Base-by-base conservation (phyloP, 148 eudicot genomes). In the Rhododendron henanense region DNA sequence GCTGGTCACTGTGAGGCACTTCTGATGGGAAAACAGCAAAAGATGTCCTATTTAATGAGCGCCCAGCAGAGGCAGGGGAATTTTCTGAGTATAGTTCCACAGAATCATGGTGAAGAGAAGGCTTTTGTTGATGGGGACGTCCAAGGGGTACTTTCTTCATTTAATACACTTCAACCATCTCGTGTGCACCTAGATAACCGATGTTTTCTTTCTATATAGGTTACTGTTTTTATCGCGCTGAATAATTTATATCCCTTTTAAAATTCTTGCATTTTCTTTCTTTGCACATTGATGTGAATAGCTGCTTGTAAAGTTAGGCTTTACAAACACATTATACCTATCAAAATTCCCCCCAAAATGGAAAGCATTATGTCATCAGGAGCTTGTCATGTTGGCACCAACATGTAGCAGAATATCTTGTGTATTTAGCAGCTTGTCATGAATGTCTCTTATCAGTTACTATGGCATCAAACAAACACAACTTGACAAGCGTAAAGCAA, bases 1-100 rank as follows among this genome's bases (percentile, higher is more conserved):
- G 93, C 99, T 37, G 87, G 87, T 84, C 95, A 94, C 81, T 97
- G 99, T 89, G 99, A 97, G 90, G 91, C 95, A 81, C 94, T 97
- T 88, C 73, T 91, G 86, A 90, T 88, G 87, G 98, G 98, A 79
- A 97, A 97, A 89, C 95, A 95, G 88, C 92, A 94, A 90, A 95
- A 92, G 89, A 94, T 97, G 98, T 93, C 93, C 45, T 81, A 90
- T 90, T 89, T 97, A 92, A 93, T 93, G 88, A 87, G 87, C 59
- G 79, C 90, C 45, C 95, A 91, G 45, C 87, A 73, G 18, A 87
- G 84, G 87, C 93, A 88, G 81, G 98, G 88, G 69, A 88, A 76
- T 84, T 75, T 88, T 53, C 37, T 85, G 39, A 89, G 84, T 83
- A 71, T 82, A 75, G 33, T 84, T 53, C 71, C 89, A 55, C 87